Evolutionary conservation across 164 flowering plant genomes (phyloP), one percentile per base, ranked within the genome.

Genomic region (Houttuynia cordata): DNA sequence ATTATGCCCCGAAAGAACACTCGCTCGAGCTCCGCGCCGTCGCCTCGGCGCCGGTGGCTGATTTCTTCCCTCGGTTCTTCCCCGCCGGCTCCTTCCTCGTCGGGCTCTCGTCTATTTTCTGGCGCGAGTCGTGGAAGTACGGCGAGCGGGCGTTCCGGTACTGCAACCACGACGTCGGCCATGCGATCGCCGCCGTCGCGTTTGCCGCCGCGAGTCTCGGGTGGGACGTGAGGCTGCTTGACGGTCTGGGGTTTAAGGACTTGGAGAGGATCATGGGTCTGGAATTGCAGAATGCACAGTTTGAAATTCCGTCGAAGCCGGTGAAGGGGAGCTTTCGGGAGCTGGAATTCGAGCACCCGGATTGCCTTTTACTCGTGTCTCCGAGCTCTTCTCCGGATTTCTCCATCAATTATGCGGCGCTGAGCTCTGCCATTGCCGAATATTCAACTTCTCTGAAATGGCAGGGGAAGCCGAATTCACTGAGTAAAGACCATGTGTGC

Each of bases 51-150:
- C 78, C 84, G 23, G 50, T 74, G 59, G 71, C 17, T 14, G 17
- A 61, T 15, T 76, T 78, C 64, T 72, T 81, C 41, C 42, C 58
- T 49, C 65, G 70, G 7, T 73, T 69, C 41, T 78, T 83, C 40
- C 93, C 93, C 0, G 34, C 68, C 21, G 67, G 68, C 23, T 78
- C 80, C 0, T 85, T 92, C 64, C 75, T 92, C 15, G 61, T 92
- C 51, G 96, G 98, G 55, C 30, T 92, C 51, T 76, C 90, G 1
- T 92, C 98, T 0, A 77, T 92, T 61, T 89, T 89, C 65, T 92
- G 96, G 98, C 80, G 98, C 30, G 96, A 92, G 66, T 89, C 96
- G 6, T 92, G 98, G 96, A 92, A 92, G 75, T 92, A 92, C 53
- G 93, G 96, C 7, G 96, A 92, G 64, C 77, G 96, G 24, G 92